These are phyloP conservation scores for Inga laurina DNA, from an alignment of 306 rosid genomes.

Conservation along the genomic window DNA sequence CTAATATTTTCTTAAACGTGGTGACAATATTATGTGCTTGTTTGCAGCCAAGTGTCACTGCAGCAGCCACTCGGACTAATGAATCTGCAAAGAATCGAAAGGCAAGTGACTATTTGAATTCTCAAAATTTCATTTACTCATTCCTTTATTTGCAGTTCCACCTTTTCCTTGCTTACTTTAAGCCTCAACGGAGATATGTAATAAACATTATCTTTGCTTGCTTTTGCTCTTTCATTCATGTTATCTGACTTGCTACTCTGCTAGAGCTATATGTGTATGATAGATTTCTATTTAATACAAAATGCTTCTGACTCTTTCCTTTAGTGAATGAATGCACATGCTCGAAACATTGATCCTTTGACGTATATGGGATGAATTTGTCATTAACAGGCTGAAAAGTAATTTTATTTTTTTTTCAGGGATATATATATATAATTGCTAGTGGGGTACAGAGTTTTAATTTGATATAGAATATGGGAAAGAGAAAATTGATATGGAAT, in stretches of 20 bases:
- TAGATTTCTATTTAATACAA: neutral
- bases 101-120: slow-evolving; percentile 45
- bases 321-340: neutral
- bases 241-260: neutral
- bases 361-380: neutral
- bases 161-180: slow-evolving; percentile 11
- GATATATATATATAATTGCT: neutral
- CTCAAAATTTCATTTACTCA: neutral
- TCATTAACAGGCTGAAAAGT: neutral
- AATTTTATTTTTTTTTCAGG: neutral
- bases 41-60: neutral
- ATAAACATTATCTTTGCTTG: neutral
- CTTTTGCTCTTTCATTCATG: neutral
- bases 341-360: slow-evolving; percentile 7
- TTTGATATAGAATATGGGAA: too few relatives aligned
- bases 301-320: neutral
- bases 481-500: neutral
- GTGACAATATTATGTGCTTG: slow-evolving; percentile 4
- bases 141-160: slow-evolving; percentile 9
- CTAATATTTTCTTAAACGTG: slow-evolving; percentile 12
- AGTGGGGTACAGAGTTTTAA: neutral
- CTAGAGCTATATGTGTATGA: neutral
- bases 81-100: slow-evolving; percentile 24
- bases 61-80: neutral
- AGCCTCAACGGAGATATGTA: slow-evolving; percentile 11